phyloP scores from a whole-genome alignment of 768 basidiomycete species.

The Russula abietina region DNA sequence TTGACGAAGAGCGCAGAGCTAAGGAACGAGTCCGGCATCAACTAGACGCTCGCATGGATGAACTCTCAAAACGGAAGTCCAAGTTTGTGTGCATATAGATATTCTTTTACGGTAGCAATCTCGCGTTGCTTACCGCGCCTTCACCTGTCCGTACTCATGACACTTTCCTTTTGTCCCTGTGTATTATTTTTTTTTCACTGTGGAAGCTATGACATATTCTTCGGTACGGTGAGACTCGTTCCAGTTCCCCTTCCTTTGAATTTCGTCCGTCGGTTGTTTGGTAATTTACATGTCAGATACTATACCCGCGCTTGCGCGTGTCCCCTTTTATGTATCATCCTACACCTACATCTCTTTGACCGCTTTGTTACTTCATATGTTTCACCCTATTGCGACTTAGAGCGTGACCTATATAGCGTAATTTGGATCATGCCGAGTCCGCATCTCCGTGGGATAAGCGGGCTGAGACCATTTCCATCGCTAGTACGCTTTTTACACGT shows the following conservation, averaged over 20 bases:
- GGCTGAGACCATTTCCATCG: neutral
- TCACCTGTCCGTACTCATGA: constrained; percentile 5
- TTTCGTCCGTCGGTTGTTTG: constrained; percentile 5
- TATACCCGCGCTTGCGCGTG: constrained; percentile 20
- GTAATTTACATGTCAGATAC: constrained; percentile 21
- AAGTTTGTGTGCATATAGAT: constrained; percentile 89
- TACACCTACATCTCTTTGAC: neutral
- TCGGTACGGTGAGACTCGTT: neutral
- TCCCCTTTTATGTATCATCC: constrained; percentile 10
- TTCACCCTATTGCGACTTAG: constrained; percentile 16
- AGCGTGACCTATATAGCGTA: constrained; percentile 7
- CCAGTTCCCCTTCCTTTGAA: neutral
- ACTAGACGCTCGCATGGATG: constrained; percentile 83
- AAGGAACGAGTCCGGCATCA: constrained; percentile 86
- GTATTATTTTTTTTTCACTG: neutral
- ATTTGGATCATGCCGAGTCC: constrained; percentile 2
- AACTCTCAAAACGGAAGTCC: constrained; percentile 76
- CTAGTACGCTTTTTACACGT: neutral
- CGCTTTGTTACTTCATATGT: constrained; percentile 11
- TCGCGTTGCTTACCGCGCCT: neutral
- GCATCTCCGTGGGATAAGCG: neutral
- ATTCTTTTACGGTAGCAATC: constrained; percentile 29
- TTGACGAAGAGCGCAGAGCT: constrained; percentile 83
- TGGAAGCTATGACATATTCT: constrained; percentile 4
- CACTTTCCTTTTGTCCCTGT: constrained; percentile 1